These are phyloP conservation scores for Phytophthora cryptogea DNA, from an alignment of 352 stramenopile genomes.

Conservation along the genomic window DNA sequence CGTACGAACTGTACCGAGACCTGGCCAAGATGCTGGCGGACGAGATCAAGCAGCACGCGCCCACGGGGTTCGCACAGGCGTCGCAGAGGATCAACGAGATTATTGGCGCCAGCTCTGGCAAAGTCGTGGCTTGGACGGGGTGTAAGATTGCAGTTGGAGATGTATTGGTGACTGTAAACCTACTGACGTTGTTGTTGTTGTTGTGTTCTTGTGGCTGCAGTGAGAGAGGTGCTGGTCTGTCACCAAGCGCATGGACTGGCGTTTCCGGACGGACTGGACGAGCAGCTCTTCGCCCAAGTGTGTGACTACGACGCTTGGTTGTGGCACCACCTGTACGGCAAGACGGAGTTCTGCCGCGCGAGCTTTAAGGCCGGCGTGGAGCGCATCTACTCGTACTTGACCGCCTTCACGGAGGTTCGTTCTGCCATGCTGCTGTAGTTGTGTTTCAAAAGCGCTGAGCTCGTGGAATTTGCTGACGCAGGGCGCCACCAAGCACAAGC, in stretches of 20 bases:
- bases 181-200: slow-evolving; percentile 13
- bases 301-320: slow-evolving; percentile 73
- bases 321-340: slow-evolving; percentile 77
- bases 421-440: not conserved
- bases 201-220: slow-evolving; percentile 29
- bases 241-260: slow-evolving; percentile 60
- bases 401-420: slow-evolving; percentile 43
- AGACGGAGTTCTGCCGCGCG: slow-evolving; percentile 60
- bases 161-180: not conserved
- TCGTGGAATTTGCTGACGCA: slow-evolving; percentile 9
- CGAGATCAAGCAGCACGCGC: slow-evolving; percentile 56
- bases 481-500: slow-evolving; percentile 38
- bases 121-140: slow-evolving; percentile 67
- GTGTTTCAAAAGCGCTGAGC: not conserved
- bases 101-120: slow-evolving; percentile 39
- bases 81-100: slow-evolving; percentile 50
- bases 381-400: slow-evolving; percentile 59
- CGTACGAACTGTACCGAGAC: slow-evolving; percentile 65
- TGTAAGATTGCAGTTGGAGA: slow-evolving; percentile 34
- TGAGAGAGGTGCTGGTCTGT: slow-evolving; percentile 76
- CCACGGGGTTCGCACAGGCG: slow-evolving; percentile 39
- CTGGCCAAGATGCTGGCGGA: slow-evolving; percentile 53
- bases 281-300: slow-evolving; percentile 66
- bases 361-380: slow-evolving; percentile 65
- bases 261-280: slow-evolving; percentile 56